Base-by-base conservation (phyloP, 2,329 filamentous ascomycete genomes). In the Pestalotiopsis sp. region DNA sequence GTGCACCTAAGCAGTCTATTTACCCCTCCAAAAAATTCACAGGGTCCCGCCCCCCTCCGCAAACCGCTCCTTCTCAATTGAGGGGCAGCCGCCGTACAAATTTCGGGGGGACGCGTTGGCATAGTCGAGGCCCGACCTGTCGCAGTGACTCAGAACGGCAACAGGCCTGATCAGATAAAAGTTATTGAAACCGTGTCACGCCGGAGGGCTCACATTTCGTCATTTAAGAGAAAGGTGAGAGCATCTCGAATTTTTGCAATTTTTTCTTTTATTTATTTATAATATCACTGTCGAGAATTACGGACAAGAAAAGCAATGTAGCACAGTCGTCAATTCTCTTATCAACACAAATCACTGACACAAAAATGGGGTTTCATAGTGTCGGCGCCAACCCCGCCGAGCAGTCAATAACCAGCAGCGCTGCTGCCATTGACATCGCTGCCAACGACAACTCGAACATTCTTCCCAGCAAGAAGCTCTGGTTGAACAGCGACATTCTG, bases 91-190 rank as follows among this genome's bases (percentile, higher is more conserved):
- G 55, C 64, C 64, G 64, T 58, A 20, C 64, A 20, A 55, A 57
- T 59, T 58, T 59, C 59, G 52, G 52, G 64, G 39, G 62, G 55
- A 66, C 64, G 64, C 64, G 64, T 66, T 66, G 52, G 14, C 55
- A 44, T 30, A 58, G 24, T 58, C 35, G 24, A 58, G 20, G 57
- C 64, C 64, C 63, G 24, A 66, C 35, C 24, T 57, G 35, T 55
- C 52, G 52, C 22, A 66, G 55, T 63, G 38, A 63, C 60, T 63
- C 60, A 63, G 60, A 63, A 63, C 60, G 60, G 60, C 20, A 63
- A 52, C 20, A n/a, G 35, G 55, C 20, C 55, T 57, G 55, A 57
- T 57, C 55, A 17, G 14, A 35, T 35, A 62, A 62, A 17, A 48
- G 38, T 22, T 20, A 38, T 63, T 48, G 60, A 44, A 63, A 24